A percentile compares a stretch with the other conserved stretches of the same genome.
Evolutionary conservation across 805 yeast genomes (phyloP).

Genomic region (Lipomyces sp.): DNA sequence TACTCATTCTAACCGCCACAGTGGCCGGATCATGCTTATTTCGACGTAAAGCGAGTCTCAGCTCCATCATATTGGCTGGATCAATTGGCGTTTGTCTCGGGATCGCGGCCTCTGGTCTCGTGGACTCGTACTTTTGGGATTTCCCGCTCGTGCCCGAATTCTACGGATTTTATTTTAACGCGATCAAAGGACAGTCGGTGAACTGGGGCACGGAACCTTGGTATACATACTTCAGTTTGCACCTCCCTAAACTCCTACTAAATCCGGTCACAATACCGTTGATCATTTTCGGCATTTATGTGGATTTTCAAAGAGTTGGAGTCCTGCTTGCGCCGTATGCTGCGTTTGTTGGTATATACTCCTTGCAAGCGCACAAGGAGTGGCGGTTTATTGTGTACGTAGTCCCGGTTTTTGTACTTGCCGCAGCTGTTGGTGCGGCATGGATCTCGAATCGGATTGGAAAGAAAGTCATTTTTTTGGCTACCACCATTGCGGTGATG

Average conservation of each 20-base stretch:
- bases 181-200: conserved; percentile 70
- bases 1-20: conserved; percentile 59
- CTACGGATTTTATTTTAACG: conserved; percentile 73
- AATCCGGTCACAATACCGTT: conserved; percentile 47
- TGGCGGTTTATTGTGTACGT: conserved; percentile 87
- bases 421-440: conserved; percentile 65
- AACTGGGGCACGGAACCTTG: conserved; percentile 88
- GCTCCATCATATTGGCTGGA: conserved; percentile 50
- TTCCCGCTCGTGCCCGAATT: conserved; percentile 70
- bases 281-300: conserved; percentile 53
- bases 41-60: conserved; percentile 54
- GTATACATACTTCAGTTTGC: conserved; percentile 64
- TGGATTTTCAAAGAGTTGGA: conserved; percentile 42
- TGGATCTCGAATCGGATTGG: conserved; percentile 32
- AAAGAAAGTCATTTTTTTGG: conserved; percentile 40
- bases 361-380: conserved; percentile 89
- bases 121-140: conserved; percentile 83
- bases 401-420: conserved; percentile 67
- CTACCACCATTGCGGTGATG: conserved; percentile 45
- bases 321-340: conserved; percentile 56
- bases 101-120: conserved; percentile 50
- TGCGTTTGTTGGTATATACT: conserved; percentile 64
- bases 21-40: conserved; percentile 49
- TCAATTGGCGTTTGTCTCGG: conserved; percentile 61
- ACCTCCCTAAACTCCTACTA: conserved; percentile 50